These are phyloP conservation scores for Mortierella sp. DNA, from an alignment of 371 early-diverging fungal species.

Conservation along the genomic window DNA sequence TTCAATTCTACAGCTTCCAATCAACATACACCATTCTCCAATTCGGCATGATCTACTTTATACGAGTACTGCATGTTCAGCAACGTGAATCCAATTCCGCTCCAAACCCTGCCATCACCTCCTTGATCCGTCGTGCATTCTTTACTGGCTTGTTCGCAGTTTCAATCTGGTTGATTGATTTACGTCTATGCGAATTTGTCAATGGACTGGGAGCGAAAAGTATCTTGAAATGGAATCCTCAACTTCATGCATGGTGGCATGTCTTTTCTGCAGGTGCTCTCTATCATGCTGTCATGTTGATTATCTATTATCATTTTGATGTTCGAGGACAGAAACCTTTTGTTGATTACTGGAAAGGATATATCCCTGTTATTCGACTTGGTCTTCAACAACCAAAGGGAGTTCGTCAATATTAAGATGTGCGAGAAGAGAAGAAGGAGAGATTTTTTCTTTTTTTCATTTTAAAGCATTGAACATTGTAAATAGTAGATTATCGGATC, in stretches of 20 bases:
- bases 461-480: too few relatives aligned
- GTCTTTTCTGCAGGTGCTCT: constrained; percentile 57
- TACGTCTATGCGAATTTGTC: constrained; percentile 60
- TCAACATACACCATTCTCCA: constrained; percentile 44
- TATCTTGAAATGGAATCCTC: constrained; percentile 60
- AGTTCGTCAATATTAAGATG: background rate
- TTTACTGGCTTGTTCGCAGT: constrained; percentile 56
- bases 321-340: constrained; percentile 16
- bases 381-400: constrained; percentile 12
- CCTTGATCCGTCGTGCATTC: constrained; percentile 58
- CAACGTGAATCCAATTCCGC: constrained; percentile 14
- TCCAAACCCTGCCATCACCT: constrained; percentile 16
- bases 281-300: constrained; percentile 41
- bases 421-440: too few relatives aligned
- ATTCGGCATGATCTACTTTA: constrained; percentile 39
- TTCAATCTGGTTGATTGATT: constrained; percentile 61
- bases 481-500: too few relatives aligned
- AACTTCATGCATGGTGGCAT: constrained; percentile 72
- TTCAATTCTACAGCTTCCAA: constrained; percentile 45
- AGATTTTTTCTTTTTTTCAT: too few relatives aligned
- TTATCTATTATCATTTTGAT: constrained; percentile 37
- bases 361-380: constrained; percentile 26
- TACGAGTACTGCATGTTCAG: constrained; percentile 36
- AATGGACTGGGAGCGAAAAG: constrained; percentile 58
- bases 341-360: constrained; percentile 17